phyloP scores from a whole-genome alignment of 208 protist genomes.

The Sergeia podlipaevii region DNA sequence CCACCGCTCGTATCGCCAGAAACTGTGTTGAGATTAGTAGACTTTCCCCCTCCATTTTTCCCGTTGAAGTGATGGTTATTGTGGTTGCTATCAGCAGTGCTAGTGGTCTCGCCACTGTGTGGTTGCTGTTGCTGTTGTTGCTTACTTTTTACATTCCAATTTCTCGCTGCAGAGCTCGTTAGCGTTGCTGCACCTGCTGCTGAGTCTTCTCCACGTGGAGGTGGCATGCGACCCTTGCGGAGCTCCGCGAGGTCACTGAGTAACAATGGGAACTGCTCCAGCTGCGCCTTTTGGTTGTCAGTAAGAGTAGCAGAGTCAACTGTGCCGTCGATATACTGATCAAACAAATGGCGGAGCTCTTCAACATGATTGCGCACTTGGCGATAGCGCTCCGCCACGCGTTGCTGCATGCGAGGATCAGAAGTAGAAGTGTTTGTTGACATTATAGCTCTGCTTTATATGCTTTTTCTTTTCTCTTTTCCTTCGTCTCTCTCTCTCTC shows the following conservation, averaged over 20 bases:
- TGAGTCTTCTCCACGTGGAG: neutral
- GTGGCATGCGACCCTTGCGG: conserved; percentile 17
- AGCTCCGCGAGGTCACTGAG: conserved; percentile 18
- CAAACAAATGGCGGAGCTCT: neutral
- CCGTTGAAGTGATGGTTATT: neutral
- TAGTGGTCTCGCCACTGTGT: neutral
- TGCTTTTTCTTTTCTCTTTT: too few relatives aligned
- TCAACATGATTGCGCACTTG: conserved; percentile 7
- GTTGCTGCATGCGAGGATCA: too few relatives aligned
- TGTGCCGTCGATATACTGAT: too few relatives aligned
- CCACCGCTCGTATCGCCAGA: too few relatives aligned
- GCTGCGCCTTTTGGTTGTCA: conserved; percentile 12
- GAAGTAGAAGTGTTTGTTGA: too few relatives aligned
- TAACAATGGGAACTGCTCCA: conserved; percentile 19
- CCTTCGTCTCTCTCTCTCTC: too few relatives aligned
- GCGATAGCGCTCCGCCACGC: conserved; percentile 11
- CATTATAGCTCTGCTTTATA: too few relatives aligned
- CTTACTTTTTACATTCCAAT: neutral
- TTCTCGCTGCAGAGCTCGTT: neutral
- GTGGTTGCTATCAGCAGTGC: neutral
- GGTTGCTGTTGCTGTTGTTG: neutral
- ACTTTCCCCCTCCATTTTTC: neutral
- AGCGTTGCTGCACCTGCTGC: neutral
- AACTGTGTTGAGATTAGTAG: too few relatives aligned
- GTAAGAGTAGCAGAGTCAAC: conserved; percentile 7